Conservation (phyloP, 176 grass and related monocot genomes). For the Chloris gayana region DNA sequence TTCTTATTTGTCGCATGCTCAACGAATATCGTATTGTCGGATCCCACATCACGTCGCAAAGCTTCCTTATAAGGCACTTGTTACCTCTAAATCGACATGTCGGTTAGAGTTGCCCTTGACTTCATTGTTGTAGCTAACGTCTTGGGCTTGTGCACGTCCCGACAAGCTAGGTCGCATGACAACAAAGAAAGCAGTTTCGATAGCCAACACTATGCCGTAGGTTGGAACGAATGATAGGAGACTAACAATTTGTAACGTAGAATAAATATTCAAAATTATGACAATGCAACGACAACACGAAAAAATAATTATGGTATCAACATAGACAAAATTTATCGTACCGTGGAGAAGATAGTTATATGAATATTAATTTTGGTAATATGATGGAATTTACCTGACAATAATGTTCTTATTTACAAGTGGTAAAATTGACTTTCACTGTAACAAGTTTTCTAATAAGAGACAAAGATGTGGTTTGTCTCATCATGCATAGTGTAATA, state of each 20-base stretch:
- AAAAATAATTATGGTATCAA: neutral
- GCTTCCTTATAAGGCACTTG: neutral
- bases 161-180: neutral
- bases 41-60: neutral
- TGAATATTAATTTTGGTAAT: neutral
- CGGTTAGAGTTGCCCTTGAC: neutral
- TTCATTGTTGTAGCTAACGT: neutral
- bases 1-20: neutral
- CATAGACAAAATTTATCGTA: neutral
- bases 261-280: neutral
- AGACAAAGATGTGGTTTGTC: neutral
- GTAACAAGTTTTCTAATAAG: neutral
- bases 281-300: neutral
- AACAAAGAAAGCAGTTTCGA: neutral
- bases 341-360: neutral
- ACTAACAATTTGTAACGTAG: neutral
- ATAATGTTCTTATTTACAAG: neutral
- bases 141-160: neutral
- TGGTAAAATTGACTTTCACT: neutral
- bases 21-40: neutral
- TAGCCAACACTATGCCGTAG: neutral
- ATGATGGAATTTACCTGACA: neutral
- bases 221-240: neutral
- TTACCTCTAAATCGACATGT: neutral
- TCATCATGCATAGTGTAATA: neutral